Evolutionary conservation across 192 early-diverging fungal species (phyloP), one percentile per base, ranked within the genome.

Genomic region (Backusella circina): DNA sequence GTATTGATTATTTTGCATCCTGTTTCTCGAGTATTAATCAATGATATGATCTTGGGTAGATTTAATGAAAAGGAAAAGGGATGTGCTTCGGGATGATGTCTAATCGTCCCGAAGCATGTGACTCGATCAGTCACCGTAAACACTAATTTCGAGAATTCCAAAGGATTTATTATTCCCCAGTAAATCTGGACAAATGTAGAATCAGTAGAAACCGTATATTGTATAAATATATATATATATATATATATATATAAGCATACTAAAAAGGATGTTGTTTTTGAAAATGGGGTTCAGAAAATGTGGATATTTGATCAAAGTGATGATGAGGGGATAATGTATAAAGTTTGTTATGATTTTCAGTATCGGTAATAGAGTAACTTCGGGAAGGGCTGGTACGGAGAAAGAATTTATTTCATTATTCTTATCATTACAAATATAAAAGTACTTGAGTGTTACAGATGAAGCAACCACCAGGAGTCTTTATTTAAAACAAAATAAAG

Each of bases 321-420:
- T 26, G n/a, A 5, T 61, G 54, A 26, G 4, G 23, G n/a, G 21
- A 28, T 23, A 28, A 3, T 23, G 23, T 23, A 13, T 61, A 61
- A 28, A 23, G 54, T 61, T 61, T 61, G 54, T 61, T 61, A 61
- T 61, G 54, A 61, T 61, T 61, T 61, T 61, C 54, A 61, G 13
- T 61, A 26, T 61, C 54, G 54, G 54, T 61, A 61, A 18, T 18
- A 47, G 28, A 61, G 54, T 13, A 61, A 61, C 9, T 12, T 28
- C 54, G 54, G 54, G 54, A 61, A 61, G 10, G 28, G 23, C 5
- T 28, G 3, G 3, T 61, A 61, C 54, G 54, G 54, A 61, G 54
- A 61, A 28, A 61, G 21, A 61, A 61, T 61, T 61, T 61, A 61
- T 61, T 61, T 61, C 54, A 13, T 61, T 61, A 61, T 61, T 61